phyloP scores from a whole-genome alignment of 257 asterid species.

The Mentha longifolia region DNA sequence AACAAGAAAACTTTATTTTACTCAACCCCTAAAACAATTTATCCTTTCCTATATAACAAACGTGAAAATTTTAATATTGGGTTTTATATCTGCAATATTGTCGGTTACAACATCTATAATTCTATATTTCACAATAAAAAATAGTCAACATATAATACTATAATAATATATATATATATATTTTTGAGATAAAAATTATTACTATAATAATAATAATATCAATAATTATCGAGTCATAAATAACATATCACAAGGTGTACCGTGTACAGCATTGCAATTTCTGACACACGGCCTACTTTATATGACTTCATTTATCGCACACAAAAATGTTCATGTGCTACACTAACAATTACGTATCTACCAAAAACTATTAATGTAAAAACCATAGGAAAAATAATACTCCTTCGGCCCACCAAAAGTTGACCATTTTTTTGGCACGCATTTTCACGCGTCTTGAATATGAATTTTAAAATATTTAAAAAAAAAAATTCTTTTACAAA shows the following conservation, averaged over 20 bases:
- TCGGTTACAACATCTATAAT: neutral
- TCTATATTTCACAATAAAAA: neutral
- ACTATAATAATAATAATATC: too few species aligned
- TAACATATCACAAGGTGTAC: neutral
- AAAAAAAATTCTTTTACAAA: too few species aligned
- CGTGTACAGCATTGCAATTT: neutral
- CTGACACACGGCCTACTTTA: neutral
- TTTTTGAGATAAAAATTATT: too few species aligned
- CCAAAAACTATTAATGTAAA: neutral
- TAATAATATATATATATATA: too few species aligned
- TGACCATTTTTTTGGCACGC: too few species aligned
- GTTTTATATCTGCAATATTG: neutral
- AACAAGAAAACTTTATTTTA: neutral
- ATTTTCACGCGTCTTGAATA: too few species aligned
- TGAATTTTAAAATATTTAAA: too few species aligned
- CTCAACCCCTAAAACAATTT: neutral
- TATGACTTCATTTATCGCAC: neutral
- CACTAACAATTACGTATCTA: neutral
- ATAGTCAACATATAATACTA: neutral
- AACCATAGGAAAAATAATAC: too few species aligned
- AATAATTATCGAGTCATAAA: neutral
- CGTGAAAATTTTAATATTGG: neutral
- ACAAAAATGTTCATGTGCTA: neutral
- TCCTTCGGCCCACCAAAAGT: too few species aligned
- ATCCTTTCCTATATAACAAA: neutral